Evolutionary conservation across 371 early-diverging fungal species (phyloP).

Genomic region (Phascolomyces articulosus): DNA sequence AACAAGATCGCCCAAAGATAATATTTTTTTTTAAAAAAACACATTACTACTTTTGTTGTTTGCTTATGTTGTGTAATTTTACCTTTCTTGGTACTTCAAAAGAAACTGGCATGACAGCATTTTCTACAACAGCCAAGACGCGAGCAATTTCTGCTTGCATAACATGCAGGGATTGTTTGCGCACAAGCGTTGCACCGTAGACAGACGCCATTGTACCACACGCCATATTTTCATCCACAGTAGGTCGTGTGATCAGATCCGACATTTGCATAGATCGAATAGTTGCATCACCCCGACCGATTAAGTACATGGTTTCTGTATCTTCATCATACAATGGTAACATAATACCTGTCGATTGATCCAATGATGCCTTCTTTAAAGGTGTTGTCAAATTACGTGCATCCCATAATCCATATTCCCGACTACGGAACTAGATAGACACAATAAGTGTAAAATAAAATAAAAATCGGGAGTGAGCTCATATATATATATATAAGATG

Average conservation of each 20-base stretch:
- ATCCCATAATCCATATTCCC: constrained; percentile 79
- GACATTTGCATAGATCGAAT: constrained; percentile 68
- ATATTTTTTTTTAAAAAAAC: too few relatives aligned
- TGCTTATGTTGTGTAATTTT: too few relatives aligned
- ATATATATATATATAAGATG: too few relatives aligned
- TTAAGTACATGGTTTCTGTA: constrained; percentile 70
- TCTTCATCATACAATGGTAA: constrained; percentile 80
- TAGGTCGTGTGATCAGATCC: constrained; percentile 35
- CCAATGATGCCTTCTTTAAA: constrained; percentile 53
- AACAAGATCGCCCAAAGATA: too few relatives aligned
- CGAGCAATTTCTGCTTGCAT: constrained; percentile 81
- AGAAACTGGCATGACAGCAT: constrained; percentile 66
- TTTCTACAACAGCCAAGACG: constrained; percentile 56
- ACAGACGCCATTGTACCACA: constrained; percentile 46
- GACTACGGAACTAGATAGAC: constrained; percentile 50
- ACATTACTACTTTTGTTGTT: too few relatives aligned
- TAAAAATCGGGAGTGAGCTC: too few relatives aligned
- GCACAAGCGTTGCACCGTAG: constrained; percentile 66
- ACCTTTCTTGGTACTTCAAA: constrained; percentile 71
- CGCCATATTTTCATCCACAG: constrained; percentile 53
- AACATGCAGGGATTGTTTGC: constrained; percentile 72
- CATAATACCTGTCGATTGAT: constrained; percentile 65
- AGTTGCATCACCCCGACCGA: constrained; percentile 71
- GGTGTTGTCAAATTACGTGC: constrained; percentile 59
- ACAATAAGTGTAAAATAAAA: not conserved